phyloP scores from a whole-genome alignment of 2,329 filamentous ascomycete genomes.

The Talaromyces atroroseus region DNA sequence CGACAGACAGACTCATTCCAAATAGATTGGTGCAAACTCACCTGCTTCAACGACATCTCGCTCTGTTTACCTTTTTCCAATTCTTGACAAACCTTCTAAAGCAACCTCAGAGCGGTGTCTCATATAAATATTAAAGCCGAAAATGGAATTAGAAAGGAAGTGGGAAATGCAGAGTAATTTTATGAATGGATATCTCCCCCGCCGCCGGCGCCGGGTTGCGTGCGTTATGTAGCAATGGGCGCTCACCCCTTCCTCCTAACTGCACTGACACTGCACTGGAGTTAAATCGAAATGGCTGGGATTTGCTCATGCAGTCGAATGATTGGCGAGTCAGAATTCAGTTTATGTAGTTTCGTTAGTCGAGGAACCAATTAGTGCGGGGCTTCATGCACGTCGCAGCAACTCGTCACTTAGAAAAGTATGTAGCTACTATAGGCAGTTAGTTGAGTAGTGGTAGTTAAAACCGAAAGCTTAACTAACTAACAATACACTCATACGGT shows the following conservation, averaged over 20 bases:
- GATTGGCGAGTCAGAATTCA: neutral
- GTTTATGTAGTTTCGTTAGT: neutral
- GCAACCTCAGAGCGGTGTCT: neutral
- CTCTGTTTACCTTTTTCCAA: neutral
- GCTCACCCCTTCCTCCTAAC: neutral
- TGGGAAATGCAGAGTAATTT: neutral
- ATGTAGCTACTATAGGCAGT: neutral
- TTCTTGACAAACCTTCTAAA: neutral
- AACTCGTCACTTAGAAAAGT: neutral
- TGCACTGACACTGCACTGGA: neutral
- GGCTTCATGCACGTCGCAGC: conserved; percentile 7
- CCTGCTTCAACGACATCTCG: conserved; percentile 57
- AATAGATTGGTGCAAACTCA: conserved; percentile 26
- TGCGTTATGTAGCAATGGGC: too few relatives aligned
- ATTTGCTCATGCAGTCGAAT: neutral
- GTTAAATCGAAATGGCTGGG: neutral
- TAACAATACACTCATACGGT: too few relatives aligned
- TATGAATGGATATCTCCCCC: neutral
- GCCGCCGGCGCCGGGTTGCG: neutral
- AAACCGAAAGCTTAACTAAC: neutral
- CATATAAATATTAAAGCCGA: neutral
- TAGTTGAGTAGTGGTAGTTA: neutral
- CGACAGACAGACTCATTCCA: neutral
- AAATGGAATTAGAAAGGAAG: neutral
- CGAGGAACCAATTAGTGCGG: conserved; percentile 9